Evolutionary conservation across 2,329 filamentous ascomycete genomes (phyloP).

Genomic region (Phoma herbarum): DNA sequence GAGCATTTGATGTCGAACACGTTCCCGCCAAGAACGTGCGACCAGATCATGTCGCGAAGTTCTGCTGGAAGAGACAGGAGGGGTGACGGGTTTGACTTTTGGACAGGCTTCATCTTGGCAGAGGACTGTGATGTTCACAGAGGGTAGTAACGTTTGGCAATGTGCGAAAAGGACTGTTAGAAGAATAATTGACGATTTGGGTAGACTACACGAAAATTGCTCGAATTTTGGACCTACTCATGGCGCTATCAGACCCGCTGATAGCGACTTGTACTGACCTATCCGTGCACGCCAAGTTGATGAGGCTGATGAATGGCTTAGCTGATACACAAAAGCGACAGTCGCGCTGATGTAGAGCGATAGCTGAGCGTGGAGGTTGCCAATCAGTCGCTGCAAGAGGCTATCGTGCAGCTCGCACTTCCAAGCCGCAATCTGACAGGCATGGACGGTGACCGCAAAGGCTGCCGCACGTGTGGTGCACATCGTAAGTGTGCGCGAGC

Average conservation of each 20-base stretch:
- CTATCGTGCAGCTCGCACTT: slow-evolving; percentile 2
- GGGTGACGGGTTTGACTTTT: background rate
- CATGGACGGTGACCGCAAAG: background rate
- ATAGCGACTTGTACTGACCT: slow-evolving; percentile 3
- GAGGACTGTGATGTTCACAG: background rate
- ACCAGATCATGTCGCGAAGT: slow-evolving; percentile 16
- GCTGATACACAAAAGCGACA: background rate
- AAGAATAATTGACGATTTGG: background rate
- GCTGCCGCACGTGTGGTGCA: background rate
- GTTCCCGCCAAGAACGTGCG: background rate
- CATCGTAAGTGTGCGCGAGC: background rate
- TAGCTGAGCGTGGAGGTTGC: background rate
- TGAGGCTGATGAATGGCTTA: slow-evolving; percentile 4
- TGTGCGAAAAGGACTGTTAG: background rate
- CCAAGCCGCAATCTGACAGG: slow-evolving; percentile 3
- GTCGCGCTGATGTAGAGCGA: background rate
- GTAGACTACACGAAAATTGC: background rate
- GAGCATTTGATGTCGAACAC: slow-evolving; percentile 1
- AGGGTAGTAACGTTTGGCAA: background rate
- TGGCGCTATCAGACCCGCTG: slow-evolving; percentile 15
- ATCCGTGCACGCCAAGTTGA: slow-evolving; percentile 7
- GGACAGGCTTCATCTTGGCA: background rate
- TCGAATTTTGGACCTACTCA: background rate
- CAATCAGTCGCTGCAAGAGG: background rate
- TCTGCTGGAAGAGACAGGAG: slow-evolving; percentile 16